These are phyloP conservation scores for Vitis riparia DNA, from an alignment of 164 flowering plant genomes.

Conservation along the genomic window DNA sequence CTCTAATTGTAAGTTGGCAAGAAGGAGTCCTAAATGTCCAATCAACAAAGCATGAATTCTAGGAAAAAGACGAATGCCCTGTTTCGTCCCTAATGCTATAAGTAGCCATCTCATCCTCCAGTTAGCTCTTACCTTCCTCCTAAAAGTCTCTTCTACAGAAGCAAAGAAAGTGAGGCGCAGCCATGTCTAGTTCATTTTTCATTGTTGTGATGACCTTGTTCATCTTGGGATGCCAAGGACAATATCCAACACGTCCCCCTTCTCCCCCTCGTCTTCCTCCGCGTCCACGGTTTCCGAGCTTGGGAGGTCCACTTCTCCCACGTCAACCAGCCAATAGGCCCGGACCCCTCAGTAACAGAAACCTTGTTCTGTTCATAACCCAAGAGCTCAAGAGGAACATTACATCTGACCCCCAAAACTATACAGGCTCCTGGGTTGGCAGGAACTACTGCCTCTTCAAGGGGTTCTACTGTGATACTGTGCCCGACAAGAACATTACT, in stretches of 20 bases:
- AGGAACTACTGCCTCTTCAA: conserved; percentile 14
- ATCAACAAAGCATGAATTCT: too few species aligned
- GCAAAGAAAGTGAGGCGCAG: too few species aligned
- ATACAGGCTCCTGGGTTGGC: conserved; percentile 13
- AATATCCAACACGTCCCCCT: not conserved
- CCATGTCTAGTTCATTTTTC: too few species aligned
- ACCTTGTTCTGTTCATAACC: conserved; percentile 2
- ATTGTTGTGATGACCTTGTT: too few species aligned
- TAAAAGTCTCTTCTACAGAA: too few species aligned
- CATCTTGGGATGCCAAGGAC: not conserved
- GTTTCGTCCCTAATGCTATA: too few species aligned
- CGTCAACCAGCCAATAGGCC: conserved; percentile 9
- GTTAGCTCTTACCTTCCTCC: too few species aligned
- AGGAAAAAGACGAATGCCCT: too few species aligned
- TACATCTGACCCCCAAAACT: conserved; percentile 6
- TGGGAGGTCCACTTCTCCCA: not conserved
- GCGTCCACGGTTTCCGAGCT: conserved; percentile 2
- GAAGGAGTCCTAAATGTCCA: too few species aligned
- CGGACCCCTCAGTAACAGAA: conserved; percentile 10
- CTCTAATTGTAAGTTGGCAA: too few species aligned
- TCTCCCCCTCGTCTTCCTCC: not conserved
- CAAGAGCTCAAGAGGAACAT: conserved; percentile 13
- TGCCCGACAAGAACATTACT: conserved; percentile 12
- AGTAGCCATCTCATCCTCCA: too few species aligned
- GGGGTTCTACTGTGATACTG: conserved; percentile 14